These are phyloP conservation scores for Podospora anserina DNA, from an alignment of 495 filamentous ascomycete genomes.

Conservation along the genomic window DNA sequence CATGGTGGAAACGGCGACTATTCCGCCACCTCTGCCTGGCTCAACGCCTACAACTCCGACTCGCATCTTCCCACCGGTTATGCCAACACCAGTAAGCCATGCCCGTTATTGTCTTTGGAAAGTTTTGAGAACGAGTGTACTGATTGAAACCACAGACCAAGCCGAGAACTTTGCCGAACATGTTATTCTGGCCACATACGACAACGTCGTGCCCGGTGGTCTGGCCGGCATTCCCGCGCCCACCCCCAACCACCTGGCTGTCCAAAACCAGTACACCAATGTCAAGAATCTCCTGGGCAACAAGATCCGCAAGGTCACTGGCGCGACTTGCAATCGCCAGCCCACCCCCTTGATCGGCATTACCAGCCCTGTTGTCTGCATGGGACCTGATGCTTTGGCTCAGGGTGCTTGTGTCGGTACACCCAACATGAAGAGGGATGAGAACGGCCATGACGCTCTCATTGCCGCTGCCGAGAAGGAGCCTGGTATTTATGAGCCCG, in stretches of 20 bases:
- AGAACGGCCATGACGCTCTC: background rate
- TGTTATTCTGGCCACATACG: constrained; percentile 4
- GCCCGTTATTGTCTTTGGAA: background rate
- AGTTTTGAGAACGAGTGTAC: background rate
- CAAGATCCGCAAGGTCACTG: background rate
- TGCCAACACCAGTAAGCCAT: background rate
- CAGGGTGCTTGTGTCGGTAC: background rate
- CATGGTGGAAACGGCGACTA: background rate
- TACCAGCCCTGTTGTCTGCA: constrained; percentile 2
- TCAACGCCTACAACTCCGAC: constrained; percentile 8
- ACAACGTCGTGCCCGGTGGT: constrained; percentile 1
- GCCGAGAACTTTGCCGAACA: constrained; percentile 9
- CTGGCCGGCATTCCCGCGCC: background rate
- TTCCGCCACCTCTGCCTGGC: background rate
- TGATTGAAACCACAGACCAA: background rate
- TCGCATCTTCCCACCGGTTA: background rate
- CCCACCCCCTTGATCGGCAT: background rate
- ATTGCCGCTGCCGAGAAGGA: background rate
- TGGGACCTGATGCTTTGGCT: background rate
- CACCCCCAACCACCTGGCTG: background rate
- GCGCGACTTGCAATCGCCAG: background rate
- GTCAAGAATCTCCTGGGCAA: constrained; percentile 3
- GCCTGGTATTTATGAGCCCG: background rate
- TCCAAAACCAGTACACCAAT: background rate
- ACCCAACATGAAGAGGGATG: background rate